Evolutionary conservation across 169 alveolate species (phyloP).

Genomic region (Miamiensis avidus): DNA sequence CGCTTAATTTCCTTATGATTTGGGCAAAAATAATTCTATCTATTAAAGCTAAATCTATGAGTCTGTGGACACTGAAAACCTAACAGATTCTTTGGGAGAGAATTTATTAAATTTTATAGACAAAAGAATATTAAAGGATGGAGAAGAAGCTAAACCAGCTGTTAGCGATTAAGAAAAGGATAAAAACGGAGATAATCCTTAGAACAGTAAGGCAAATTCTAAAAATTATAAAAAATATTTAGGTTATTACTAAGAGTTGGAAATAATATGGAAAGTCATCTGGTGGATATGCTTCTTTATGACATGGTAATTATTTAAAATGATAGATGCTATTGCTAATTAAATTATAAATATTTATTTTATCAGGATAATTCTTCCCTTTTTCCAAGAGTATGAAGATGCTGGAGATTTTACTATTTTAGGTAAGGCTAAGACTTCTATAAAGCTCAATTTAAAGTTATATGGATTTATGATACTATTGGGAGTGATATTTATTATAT

Average conservation of each 20-base stretch:
- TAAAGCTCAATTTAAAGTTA: slow-evolving; percentile 16
- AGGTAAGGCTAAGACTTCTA: slow-evolving; percentile 29
- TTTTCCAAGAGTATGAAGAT: slow-evolving; percentile 43
- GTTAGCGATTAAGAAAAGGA: background rate
- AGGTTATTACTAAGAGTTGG: background rate
- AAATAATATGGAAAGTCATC: slow-evolving; percentile 25
- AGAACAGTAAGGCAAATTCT: background rate
- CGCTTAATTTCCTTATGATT: too few relatives aligned
- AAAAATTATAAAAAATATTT: background rate
- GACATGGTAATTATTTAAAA: slow-evolving; percentile 31
- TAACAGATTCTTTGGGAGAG: background rate
- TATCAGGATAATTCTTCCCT: slow-evolving; percentile 31
- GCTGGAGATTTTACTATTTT: slow-evolving; percentile 43
- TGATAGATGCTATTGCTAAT: too few relatives aligned
- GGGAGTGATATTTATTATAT: slow-evolving; percentile 32
- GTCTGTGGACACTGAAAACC: too few relatives aligned
- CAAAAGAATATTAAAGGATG: background rate
- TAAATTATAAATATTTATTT: too few relatives aligned
- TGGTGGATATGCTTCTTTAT: slow-evolving; percentile 42
- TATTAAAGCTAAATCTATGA: too few relatives aligned
- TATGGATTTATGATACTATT: slow-evolving; percentile 14
- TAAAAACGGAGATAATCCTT: background rate
- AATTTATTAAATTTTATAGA: background rate
- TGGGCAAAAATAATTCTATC: too few relatives aligned
- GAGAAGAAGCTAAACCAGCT: background rate